These are phyloP conservation scores for Podaxis mareebaensis DNA, from an alignment of 768 basidiomycete species.

Conservation along the genomic window DNA sequence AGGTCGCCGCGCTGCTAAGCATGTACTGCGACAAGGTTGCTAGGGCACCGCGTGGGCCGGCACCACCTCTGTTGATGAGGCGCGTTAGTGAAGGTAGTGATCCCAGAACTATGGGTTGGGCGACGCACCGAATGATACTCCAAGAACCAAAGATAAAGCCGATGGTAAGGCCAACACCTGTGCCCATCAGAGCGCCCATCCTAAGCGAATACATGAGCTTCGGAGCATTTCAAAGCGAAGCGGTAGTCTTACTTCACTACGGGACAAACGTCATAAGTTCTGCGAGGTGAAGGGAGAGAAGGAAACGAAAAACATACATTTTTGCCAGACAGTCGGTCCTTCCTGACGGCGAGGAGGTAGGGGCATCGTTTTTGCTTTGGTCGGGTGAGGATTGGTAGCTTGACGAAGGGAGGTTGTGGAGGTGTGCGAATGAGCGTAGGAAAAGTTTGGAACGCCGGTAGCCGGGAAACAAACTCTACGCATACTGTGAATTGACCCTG, in stretches of 20 bases:
- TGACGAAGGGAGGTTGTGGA: conserved; percentile 14
- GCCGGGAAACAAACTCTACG: conserved; percentile 1
- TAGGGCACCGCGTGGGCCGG: conserved; percentile 86
- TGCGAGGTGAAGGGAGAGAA: conserved; percentile 9
- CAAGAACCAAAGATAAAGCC: conserved; percentile 97
- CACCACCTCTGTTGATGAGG: conserved; percentile 63
- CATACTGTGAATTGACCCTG: not conserved
- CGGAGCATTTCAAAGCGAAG: not conserved
- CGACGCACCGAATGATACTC: conserved; percentile 80
- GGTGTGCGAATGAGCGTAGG: conserved; percentile 19
- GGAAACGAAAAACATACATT: conserved; percentile 48
- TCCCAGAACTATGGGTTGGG: not conserved
- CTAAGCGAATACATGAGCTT: conserved; percentile 36
- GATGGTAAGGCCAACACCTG: conserved; percentile 93
- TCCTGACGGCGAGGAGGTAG: conserved; percentile 31
- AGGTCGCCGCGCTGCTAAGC: conserved; percentile 96
- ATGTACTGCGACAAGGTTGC: conserved; percentile 97
- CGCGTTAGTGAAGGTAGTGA: conserved; percentile 1
- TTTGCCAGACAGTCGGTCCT: conserved; percentile 55
- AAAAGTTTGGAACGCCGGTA: conserved; percentile 13
- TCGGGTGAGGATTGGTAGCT: conserved; percentile 29
- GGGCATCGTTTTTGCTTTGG: conserved; percentile 57
- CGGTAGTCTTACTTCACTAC: conserved; percentile 58
- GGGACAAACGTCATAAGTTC: conserved; percentile 17
- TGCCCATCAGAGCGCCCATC: conserved; percentile 92